Conservation (phyloP, 2,329 filamentous ascomycete species). For the Remersonia thermophila region DNA sequence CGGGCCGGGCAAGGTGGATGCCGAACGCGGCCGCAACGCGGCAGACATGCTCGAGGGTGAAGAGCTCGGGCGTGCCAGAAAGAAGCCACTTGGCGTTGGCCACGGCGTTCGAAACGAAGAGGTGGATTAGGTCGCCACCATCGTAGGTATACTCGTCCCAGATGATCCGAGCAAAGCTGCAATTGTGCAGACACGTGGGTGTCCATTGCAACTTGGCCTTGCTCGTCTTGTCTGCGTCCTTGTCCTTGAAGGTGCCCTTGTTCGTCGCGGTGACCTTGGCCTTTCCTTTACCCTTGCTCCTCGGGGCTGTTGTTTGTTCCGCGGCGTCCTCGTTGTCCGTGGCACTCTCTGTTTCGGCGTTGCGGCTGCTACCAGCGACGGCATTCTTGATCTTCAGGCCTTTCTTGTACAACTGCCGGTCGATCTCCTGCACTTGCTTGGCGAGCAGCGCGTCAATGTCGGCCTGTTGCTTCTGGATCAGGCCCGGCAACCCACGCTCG, state of each 20-base stretch:
- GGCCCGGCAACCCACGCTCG: background rate
- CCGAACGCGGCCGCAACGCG: conserved; percentile 24
- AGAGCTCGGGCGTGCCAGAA: conserved; percentile 30
- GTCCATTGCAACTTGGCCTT: conserved; percentile 2
- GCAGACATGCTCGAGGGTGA: conserved; percentile 25
- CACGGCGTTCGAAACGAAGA: conserved; percentile 23
- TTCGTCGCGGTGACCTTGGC: no score
- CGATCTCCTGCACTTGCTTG: conserved; percentile 5
- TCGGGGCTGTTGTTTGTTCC: no score
- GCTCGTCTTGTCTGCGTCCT: background rate
- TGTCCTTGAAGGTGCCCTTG: background rate
- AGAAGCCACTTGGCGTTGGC: conserved; percentile 31
- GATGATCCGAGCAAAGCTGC: conserved; percentile 27
- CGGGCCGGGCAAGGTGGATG: conserved; percentile 27
- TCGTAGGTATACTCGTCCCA: conserved; percentile 34
- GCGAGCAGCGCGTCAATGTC: conserved; percentile 6
- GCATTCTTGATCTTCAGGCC: background rate
- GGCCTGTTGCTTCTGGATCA: conserved; percentile 6
- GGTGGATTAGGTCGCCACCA: conserved; percentile 12
- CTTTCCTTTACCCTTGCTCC: no score
- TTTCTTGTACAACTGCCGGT: conserved; percentile 5
- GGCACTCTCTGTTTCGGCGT: background rate
- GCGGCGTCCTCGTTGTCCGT: no score
- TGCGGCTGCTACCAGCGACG: no score
- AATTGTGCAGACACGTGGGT: conserved; percentile 24